Evolutionary conservation across 2,329 filamentous ascomycete genomes (phyloP), one percentile per base, ranked within the genome.

Genomic region (Phoma sp.): DNA sequence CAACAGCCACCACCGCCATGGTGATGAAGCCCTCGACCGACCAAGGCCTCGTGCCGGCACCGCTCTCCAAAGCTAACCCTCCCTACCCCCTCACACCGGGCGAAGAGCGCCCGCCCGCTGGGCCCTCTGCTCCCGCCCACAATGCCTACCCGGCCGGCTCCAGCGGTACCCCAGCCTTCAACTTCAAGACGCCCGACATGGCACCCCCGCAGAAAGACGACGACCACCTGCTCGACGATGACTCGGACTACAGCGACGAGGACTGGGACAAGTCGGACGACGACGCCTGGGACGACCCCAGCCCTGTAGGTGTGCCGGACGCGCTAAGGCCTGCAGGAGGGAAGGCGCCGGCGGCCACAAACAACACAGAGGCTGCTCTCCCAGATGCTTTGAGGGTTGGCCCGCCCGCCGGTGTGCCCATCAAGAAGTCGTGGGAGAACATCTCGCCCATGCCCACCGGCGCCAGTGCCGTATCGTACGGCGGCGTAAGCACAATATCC

Each of bases 21-120:
- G 78, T 81, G 46, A 77, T 80, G 43, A 80, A 79, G 58, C 72
- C 77, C 7, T 70, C 75, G 2, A 52, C 64, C 24, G 65, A 71
- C 13, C 69, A 68, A 27, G 65, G 62, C 41, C 69, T 78, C 38
- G 74, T 77, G 44, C 78, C 78, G 10, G 68, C 74, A 33, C 73
- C 76, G 6, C 71, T 77, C 9, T 72, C 70, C 6, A 72, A 74
- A 52, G 70, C 76, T 6, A 75, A 76, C 19, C 78, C 77, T 22
- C 79, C 79, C 2, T 81, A 82, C 51, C 79, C 80, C 13, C 74
- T 73, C 2, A 75, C 76, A 0, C 78, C 80, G 2, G 70, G 70
- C 33, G 63, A 71, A 37, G 71, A 70, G 60, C 68, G 56, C 27
- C 65, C 62, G 12, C 69, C 67, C 27, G 52, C 57, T 21, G 48